These are phyloP conservation scores for Rhizoclosmatium globosum DNA, from an alignment of 192 early-diverging fungal species.

Conservation along the genomic window DNA sequence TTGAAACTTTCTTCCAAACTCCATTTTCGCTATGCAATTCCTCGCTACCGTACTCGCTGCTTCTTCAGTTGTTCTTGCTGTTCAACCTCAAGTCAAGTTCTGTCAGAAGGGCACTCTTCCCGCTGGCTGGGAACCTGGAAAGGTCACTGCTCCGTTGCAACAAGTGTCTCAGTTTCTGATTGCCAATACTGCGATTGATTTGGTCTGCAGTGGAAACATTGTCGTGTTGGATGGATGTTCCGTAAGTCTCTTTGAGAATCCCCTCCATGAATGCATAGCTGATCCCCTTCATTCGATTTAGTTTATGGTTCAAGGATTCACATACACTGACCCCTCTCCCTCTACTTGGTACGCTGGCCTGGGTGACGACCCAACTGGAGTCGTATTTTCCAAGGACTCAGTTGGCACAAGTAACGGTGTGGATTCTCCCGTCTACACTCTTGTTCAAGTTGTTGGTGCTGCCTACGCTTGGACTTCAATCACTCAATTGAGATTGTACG, in stretches of 20 bases:
- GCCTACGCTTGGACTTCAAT: not conserved
- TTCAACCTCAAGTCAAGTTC: not conserved
- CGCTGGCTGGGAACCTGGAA: not conserved
- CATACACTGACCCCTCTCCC: not conserved
- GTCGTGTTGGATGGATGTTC: constrained; percentile 24
- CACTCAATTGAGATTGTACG: constrained; percentile 1
- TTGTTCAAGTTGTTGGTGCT: not conserved
- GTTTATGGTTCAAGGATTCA: constrained; percentile 16
- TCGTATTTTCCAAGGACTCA: not conserved
- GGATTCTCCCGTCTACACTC: not conserved
- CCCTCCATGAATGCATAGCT: not conserved
- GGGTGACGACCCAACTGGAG: constrained; percentile 5
- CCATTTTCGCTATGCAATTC: too few relatives aligned
- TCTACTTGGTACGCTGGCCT: constrained; percentile 7
- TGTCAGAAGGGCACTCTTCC: constrained; percentile 19
- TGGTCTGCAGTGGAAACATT: constrained; percentile 8
- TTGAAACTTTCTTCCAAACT: too few relatives aligned
- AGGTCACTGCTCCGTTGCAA: not conserved
- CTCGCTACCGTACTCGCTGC: not conserved
- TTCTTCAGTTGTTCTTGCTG: not conserved
- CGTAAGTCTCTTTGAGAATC: not conserved
- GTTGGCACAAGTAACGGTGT: not conserved
- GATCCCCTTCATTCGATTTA: not conserved
- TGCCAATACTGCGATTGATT: not conserved
- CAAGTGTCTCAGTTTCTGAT: constrained; percentile 8